Evolutionary conservation across 148 eudicot genomes (phyloP).

Genomic region (Mesembryanthemum crystallinum): DNA sequence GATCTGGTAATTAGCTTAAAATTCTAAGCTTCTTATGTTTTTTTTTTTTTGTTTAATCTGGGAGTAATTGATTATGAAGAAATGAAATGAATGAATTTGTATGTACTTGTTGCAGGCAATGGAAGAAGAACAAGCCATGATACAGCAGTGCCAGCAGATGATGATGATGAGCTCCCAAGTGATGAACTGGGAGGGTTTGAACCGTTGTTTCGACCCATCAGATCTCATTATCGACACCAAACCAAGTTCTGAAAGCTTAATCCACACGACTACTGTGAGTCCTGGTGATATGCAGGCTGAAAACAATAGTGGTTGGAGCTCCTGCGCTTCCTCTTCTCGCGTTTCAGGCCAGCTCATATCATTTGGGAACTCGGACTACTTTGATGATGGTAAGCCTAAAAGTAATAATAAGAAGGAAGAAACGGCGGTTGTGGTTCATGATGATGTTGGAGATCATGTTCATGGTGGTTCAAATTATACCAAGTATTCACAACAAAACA

Average conservation of each 20-base stretch:
- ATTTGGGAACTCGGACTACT: slow-evolving; percentile 15
- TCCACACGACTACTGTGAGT: too few relatives aligned
- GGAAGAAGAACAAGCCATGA: slow-evolving; percentile 19
- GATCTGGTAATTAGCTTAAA: slow-evolving; percentile 21
- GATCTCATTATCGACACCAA: neutral
- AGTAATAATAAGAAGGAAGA: neutral
- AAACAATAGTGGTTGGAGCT: slow-evolving; percentile 17
- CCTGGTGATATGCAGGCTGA: neutral
- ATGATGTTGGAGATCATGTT: neutral
- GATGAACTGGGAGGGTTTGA: neutral
- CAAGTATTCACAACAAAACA: neutral
- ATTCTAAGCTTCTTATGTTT: too few relatives aligned
- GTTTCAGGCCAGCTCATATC: slow-evolving; percentile 17
- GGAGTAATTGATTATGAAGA: too few relatives aligned
- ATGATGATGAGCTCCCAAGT: neutral
- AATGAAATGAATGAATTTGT: neutral
- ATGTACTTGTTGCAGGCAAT: slow-evolving; percentile 13
- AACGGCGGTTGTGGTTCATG: neutral
- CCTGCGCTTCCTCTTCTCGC: slow-evolving; percentile 12
- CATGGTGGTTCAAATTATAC: neutral
- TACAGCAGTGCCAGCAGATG: slow-evolving; percentile 18
- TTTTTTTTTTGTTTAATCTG: too few relatives aligned
- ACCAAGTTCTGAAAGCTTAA: neutral
- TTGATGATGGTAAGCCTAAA: neutral
- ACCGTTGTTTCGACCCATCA: neutral